Evolutionary conservation across 441 rosid species (phyloP).

Genomic region (Erodium texanum): DNA sequence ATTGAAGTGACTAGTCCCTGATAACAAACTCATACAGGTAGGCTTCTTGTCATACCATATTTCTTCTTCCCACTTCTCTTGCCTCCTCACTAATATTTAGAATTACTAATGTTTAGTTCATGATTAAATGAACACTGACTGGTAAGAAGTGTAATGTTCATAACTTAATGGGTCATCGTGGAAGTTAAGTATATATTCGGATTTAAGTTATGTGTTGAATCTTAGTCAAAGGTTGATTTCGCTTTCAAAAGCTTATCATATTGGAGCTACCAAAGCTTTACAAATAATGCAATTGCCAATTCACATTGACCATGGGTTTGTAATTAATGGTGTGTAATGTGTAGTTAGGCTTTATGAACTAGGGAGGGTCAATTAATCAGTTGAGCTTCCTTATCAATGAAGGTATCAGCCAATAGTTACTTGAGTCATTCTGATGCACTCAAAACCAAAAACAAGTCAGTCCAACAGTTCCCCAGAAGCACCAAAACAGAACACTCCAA

Average conservation of each 20-base stretch:
- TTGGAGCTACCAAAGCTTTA: neutral
- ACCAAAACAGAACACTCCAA: constrained; percentile 3
- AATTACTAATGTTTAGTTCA: neutral
- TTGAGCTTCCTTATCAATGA: neutral
- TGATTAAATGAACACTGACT: too few species aligned
- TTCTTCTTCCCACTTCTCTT: too few species aligned
- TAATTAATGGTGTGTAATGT: neutral
- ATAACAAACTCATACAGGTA: neutral
- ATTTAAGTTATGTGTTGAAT: too few species aligned
- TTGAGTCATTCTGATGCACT: neutral
- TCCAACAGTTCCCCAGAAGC: neutral
- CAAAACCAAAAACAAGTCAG: constrained; percentile 7
- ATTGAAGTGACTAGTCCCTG: neutral
- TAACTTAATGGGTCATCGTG: too few species aligned
- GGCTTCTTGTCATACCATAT: too few species aligned
- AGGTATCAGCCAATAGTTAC: neutral
- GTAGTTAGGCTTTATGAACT: neutral
- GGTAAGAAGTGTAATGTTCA: too few species aligned
- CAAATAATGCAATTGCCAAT: neutral
- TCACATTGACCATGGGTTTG: neutral
- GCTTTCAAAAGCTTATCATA: neutral
- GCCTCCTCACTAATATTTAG: too few species aligned
- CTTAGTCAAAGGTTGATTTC: neutral
- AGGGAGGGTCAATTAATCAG: too few species aligned
- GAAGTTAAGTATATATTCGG: too few species aligned